Evolutionary conservation across 495 filamentous ascomycete genomes (phyloP).

Genomic region (Physcia stellaris): DNA sequence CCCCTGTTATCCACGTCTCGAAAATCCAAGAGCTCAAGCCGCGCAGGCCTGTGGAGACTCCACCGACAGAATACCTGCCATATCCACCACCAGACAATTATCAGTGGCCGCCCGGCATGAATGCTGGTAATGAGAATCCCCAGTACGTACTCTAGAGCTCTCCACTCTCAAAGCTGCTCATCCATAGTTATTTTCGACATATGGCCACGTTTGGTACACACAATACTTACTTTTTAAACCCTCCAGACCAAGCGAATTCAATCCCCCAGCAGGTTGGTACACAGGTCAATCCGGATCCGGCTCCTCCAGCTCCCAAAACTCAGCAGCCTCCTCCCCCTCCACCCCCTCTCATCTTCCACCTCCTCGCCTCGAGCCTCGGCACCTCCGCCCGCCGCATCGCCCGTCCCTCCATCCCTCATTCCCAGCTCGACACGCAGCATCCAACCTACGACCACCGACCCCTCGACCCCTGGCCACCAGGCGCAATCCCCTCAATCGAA

Average conservation of each 20-base stretch:
- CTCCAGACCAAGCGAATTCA: too few species aligned
- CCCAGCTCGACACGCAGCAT: slow-evolving; percentile 1
- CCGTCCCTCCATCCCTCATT: background rate
- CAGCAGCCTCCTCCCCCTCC: background rate
- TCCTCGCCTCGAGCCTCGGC: background rate
- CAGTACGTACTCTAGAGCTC: too few species aligned
- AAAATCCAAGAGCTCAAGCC: slow-evolving; percentile 12
- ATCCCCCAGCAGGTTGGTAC: slow-evolving; percentile 2
- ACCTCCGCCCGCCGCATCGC: too few species aligned
- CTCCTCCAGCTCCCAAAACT: background rate
- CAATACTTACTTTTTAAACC: too few species aligned
- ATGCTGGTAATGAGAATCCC: too few species aligned
- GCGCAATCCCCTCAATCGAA: too few species aligned
- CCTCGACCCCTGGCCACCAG: too few species aligned
- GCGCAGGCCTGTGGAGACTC: slow-evolving; percentile 7
- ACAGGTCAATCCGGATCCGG: slow-evolving; percentile 1
- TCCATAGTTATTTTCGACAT: too few species aligned
- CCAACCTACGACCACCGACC: too few species aligned
- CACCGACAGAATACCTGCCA: slow-evolving; percentile 14
- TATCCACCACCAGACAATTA: slow-evolving; percentile 13
- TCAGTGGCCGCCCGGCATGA: slow-evolving; percentile 8
- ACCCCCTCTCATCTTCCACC: background rate
- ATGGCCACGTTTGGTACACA: too few species aligned
- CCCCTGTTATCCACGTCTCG: too few species aligned
- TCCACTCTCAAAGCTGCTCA: background rate